A percentile compares a stretch with the other conserved stretches of the same genome.
Conservation (phyloP, 495 filamentous ascomycete species). For the Tuber umbilicatum region DNA sequence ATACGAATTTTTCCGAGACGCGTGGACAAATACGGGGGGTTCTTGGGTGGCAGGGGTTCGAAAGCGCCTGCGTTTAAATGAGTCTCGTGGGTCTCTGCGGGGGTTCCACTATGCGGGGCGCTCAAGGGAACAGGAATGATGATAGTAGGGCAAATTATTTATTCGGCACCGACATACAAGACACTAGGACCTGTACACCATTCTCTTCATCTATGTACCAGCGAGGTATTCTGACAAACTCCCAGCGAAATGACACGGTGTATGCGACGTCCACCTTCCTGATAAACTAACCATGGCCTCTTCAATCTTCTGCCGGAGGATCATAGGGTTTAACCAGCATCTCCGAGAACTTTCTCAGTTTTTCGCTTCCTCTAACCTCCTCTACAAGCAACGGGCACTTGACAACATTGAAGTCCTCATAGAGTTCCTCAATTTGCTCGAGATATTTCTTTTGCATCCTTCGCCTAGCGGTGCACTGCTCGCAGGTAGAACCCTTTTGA, state of each 20-base stretch:
- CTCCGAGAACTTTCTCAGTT: constrained; percentile 83
- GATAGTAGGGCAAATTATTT: background rate
- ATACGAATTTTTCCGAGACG: background rate
- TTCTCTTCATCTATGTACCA: background rate
- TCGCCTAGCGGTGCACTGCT: constrained; percentile 88
- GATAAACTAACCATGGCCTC: background rate
- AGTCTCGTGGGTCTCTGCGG: background rate
- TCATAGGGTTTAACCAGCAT: constrained; percentile 84
- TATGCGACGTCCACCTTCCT: background rate
- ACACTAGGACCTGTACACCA: background rate
- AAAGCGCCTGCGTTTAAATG: background rate
- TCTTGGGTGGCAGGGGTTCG: background rate
- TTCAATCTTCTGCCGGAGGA: constrained; percentile 55
- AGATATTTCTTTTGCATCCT: constrained; percentile 99
- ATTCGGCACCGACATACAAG: background rate
- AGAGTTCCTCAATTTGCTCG: constrained; percentile 96
- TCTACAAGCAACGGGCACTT: constrained; percentile 93
- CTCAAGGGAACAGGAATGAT: background rate
- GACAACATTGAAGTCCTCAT: constrained; percentile 98
- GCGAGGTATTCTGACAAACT: background rate
- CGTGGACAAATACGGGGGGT: background rate
- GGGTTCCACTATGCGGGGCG: background rate
- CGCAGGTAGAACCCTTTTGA: constrained; percentile 74
- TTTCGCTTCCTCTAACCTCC: constrained; percentile 92
- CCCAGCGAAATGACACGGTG: background rate